Percentiles rank a stretch among this genome's conserved stretches.
phyloP scores from a whole-genome alignment of 768 basidiomycete genomes.

The Mycena chlorophos region DNA sequence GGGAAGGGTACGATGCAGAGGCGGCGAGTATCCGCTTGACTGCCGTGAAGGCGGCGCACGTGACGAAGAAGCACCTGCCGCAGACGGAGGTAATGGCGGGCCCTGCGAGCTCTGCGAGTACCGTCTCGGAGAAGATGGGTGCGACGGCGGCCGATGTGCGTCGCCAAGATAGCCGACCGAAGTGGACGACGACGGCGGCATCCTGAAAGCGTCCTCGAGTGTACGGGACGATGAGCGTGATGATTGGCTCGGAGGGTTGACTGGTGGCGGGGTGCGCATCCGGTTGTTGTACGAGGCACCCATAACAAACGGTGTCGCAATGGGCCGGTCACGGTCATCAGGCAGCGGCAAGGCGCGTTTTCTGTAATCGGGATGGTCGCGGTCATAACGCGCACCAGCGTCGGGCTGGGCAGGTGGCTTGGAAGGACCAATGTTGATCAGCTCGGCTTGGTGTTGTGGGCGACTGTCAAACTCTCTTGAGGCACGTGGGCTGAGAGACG shows the following conservation, averaged over 20 bases:
- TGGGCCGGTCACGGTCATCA: slow-evolving; percentile 54
- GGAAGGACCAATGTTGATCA: slow-evolving; percentile 49
- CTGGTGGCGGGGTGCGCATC: slow-evolving; percentile 24
- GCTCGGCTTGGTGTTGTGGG: slow-evolving; percentile 46
- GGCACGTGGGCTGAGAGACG: slow-evolving; percentile 24
- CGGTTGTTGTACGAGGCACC: slow-evolving; percentile 43
- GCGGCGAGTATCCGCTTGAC: slow-evolving; percentile 16
- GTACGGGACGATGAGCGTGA: slow-evolving; percentile 30
- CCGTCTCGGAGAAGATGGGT: slow-evolving; percentile 22
- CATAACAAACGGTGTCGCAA: slow-evolving; percentile 56
- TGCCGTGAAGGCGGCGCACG: slow-evolving; percentile 30
- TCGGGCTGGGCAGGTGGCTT: slow-evolving; percentile 33
- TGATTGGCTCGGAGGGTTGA: slow-evolving; percentile 35
- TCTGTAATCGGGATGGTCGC: slow-evolving; percentile 35
- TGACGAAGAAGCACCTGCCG: slow-evolving; percentile 21
- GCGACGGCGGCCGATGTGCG: slow-evolving; percentile 18
- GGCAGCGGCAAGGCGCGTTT: slow-evolving; percentile 34
- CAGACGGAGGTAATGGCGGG: slow-evolving; percentile 4
- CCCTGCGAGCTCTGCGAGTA: slow-evolving; percentile 21
- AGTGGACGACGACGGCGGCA: slow-evolving; percentile 30
- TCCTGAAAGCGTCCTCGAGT: slow-evolving; percentile 33
- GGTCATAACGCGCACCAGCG: slow-evolving; percentile 40
- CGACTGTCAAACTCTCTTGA: slow-evolving; percentile 27
- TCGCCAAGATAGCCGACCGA: slow-evolving; percentile 28
- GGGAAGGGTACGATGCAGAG: slow-evolving; percentile 24